Conservation (phyloP, 805 yeast genomes). For the Pichia rugopelliculosa region DNA sequence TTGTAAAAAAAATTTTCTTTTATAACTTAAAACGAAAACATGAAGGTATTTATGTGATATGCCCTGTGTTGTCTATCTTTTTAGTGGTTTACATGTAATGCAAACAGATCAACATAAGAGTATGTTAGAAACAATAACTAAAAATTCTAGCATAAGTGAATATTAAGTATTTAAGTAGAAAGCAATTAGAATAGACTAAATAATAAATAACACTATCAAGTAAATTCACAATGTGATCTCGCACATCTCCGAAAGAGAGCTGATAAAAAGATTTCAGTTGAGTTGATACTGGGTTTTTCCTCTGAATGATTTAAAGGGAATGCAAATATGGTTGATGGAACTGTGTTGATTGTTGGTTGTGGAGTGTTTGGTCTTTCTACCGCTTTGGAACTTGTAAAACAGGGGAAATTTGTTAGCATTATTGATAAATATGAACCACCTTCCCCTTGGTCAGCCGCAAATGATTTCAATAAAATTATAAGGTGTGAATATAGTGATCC, state of each 20-base stretch:
- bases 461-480: constrained; percentile 41
- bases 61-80: too few relatives aligned
- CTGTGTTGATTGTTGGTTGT: constrained; percentile 25
- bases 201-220: too few relatives aligned
- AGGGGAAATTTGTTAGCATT: constrained; percentile 24
- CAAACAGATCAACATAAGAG: too few relatives aligned
- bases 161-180: too few relatives aligned
- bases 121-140: too few relatives aligned
- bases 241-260: background rate
- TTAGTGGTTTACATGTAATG: too few relatives aligned
- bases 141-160: too few relatives aligned
- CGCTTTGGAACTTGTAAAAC: constrained; percentile 28
- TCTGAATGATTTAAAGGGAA: background rate
- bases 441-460: constrained; percentile 40
- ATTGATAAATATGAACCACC: constrained; percentile 37
- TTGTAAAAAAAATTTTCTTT: too few relatives aligned
- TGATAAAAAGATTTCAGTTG: background rate
- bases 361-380: constrained; percentile 42
- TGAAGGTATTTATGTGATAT: too few relatives aligned
- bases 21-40: too few relatives aligned
- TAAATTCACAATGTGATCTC: too few relatives aligned
- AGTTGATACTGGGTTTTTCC: background rate
- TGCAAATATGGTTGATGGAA: constrained; percentile 2
- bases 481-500: constrained; percentile 39
- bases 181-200: too few relatives aligned